Conservation (phyloP, 1,139 yeast species). For the Arxiozyma slooffiae region DNA sequence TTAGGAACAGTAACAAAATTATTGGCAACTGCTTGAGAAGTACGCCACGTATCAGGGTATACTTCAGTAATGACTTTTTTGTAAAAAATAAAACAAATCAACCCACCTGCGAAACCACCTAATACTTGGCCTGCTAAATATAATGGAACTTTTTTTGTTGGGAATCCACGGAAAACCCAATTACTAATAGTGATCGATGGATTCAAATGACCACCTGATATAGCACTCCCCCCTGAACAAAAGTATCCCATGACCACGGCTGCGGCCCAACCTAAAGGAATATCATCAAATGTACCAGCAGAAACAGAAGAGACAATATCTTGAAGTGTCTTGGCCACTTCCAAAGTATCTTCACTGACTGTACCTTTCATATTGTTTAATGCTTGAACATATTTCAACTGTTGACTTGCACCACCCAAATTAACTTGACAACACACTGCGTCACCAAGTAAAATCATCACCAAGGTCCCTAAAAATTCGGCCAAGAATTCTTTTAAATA, state of each 20-base stretch:
- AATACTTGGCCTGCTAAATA: conserved; percentile 35
- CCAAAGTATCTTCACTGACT: conserved; percentile 8
- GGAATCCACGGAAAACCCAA: conserved; percentile 37
- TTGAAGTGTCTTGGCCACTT: conserved; percentile 13
- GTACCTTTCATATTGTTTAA: conserved; percentile 8
- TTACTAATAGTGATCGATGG: conserved; percentile 36
- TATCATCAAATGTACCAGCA: conserved; percentile 36
- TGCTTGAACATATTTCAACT: conserved; percentile 12
- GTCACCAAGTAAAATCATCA: conserved; percentile 37
- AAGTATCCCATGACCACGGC: conserved; percentile 42
- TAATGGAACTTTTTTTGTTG: conserved; percentile 35
- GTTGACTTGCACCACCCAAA: conserved; percentile 16
- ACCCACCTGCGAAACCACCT: conserved; percentile 36
- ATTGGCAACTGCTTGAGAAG: conserved; percentile 26
- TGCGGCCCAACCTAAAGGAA: conserved; percentile 42
- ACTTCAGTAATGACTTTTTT: conserved; percentile 21
- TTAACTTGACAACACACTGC: conserved; percentile 40
- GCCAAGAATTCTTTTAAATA: conserved; percentile 33
- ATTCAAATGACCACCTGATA: conserved; percentile 39
- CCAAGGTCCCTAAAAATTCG: conserved; percentile 41
- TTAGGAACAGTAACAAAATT: conserved; percentile 41
- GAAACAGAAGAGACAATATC: conserved; percentile 16
- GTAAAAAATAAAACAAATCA: conserved; percentile 34
- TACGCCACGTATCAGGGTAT: conserved; percentile 20
- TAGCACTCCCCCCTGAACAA: conserved; percentile 35